Evolutionary conservation across 1,139 yeast species (phyloP).

Genomic region (Blastobotrys aristatus): DNA sequence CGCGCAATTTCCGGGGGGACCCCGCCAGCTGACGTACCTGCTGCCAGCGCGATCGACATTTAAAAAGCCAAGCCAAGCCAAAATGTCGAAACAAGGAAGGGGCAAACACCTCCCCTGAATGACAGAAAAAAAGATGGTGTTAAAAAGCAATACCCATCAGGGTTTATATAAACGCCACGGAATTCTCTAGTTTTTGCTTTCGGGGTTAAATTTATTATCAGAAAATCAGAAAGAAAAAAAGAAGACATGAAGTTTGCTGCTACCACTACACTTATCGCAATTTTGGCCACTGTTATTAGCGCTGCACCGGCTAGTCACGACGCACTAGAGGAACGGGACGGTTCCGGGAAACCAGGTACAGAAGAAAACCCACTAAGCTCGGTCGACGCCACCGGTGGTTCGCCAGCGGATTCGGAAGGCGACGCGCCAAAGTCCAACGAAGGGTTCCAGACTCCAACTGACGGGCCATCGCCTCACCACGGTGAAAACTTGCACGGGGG

Average conservation of each 20-base stretch:
- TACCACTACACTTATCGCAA: background rate
- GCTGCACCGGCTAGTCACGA: background rate
- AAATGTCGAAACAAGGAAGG: no score
- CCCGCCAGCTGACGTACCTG: no score
- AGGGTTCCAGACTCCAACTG: background rate
- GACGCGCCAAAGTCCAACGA: background rate
- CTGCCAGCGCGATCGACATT: no score
- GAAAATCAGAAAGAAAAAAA: no score
- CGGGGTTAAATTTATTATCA: no score
- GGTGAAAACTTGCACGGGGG: background rate
- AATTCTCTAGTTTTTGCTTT: no score
- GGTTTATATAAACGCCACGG: no score
- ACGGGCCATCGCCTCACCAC: background rate
- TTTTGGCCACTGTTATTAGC: background rate
- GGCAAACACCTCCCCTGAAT: no score
- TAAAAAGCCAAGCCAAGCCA: no score
- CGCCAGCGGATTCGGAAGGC: background rate
- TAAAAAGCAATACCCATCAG: no score
- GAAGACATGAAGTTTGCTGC: background rate
- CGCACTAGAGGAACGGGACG: background rate
- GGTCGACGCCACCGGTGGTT: background rate
- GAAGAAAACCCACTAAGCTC: background rate
- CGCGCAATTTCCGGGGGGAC: no score
- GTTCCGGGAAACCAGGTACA: background rate
- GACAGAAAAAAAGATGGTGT: no score